These are phyloP conservation scores for Rhinocladiella mackenziei DNA, from an alignment of 2,329 filamentous ascomycete genomes.

Conservation along the genomic window DNA sequence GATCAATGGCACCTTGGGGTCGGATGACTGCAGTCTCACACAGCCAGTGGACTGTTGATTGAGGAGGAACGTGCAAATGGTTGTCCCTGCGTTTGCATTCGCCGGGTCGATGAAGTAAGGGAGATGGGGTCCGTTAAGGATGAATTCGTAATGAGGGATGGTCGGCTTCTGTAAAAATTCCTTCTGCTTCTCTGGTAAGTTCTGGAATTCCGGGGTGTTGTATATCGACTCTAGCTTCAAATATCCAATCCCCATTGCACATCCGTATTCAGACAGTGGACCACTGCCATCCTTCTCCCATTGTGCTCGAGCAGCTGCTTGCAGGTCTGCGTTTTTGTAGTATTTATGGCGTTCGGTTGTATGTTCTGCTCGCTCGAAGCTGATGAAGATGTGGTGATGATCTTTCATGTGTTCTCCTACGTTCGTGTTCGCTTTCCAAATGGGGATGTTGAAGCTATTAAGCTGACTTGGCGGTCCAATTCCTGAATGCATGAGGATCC, in stretches of 20 bases:
- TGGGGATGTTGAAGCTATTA: constrained; percentile 39
- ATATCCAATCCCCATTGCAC: no score
- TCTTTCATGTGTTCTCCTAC: constrained; percentile 47
- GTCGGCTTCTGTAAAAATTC: constrained; percentile 47
- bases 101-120: no score
- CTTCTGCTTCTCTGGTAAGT: constrained; percentile 44
- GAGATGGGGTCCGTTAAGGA: no score
- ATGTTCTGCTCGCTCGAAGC: no score
- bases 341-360: no score
- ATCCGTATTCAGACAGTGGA: no score
- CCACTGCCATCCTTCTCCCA: constrained; percentile 45
- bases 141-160: constrained; percentile 57
- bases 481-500: constrained; percentile 47
- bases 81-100: no score
- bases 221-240: constrained; percentile 43
- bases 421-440: constrained; percentile 40
- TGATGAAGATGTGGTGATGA: no score
- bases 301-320: constrained; percentile 45
- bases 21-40: constrained; percentile 51
- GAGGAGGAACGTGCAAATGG: constrained; percentile 51
- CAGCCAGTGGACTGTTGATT: constrained; percentile 53
- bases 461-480: constrained; percentile 46
- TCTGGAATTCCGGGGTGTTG: constrained; percentile 48
- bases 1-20: constrained; percentile 49
- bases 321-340: no score